Conservation (phyloP, 805 yeast species). For the Suhomyces vadensis region DNA sequence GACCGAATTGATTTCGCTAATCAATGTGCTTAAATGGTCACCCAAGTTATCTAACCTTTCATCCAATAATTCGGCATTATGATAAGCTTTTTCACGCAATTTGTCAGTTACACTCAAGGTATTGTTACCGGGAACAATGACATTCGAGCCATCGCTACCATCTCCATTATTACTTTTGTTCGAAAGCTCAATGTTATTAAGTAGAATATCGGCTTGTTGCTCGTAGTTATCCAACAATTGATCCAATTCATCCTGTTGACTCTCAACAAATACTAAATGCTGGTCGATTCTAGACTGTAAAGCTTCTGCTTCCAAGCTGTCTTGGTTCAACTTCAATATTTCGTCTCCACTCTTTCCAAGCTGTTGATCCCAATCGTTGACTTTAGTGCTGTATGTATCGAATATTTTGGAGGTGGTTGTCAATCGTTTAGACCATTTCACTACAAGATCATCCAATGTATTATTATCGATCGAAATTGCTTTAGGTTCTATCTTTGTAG, state of each 20-base stretch:
- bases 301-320: conserved; percentile 79
- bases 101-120: conserved; percentile 65
- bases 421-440: conserved; percentile 90
- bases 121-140: conserved; percentile 25
- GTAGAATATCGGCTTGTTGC: conserved; percentile 58
- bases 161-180: conserved; percentile 23
- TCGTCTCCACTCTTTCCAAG: conserved; percentile 85
- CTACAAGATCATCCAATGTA: conserved; percentile 87
- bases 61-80: conserved; percentile 80
- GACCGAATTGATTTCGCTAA: conserved; percentile 79
- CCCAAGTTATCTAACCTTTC: conserved; percentile 79
- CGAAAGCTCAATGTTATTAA: conserved; percentile 45
- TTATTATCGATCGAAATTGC: conserved; percentile 83
- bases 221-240: conserved; percentile 80
- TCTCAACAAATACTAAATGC: conserved; percentile 78
- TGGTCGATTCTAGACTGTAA: conserved; percentile 86
- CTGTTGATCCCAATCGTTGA: conserved; percentile 83
- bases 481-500: conserved; percentile 61
- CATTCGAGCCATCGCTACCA: conserved; percentile 20
- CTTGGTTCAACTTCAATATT: conserved; percentile 72
- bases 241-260: conserved; percentile 91
- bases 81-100: conserved; percentile 86
- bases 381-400: conserved; percentile 68
- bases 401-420: conserved; percentile 72
- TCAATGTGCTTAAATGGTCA: conserved; percentile 69